phyloP scores from a whole-genome alignment of 2,329 filamentous ascomycete species.

The Lachnellula cervina region DNA sequence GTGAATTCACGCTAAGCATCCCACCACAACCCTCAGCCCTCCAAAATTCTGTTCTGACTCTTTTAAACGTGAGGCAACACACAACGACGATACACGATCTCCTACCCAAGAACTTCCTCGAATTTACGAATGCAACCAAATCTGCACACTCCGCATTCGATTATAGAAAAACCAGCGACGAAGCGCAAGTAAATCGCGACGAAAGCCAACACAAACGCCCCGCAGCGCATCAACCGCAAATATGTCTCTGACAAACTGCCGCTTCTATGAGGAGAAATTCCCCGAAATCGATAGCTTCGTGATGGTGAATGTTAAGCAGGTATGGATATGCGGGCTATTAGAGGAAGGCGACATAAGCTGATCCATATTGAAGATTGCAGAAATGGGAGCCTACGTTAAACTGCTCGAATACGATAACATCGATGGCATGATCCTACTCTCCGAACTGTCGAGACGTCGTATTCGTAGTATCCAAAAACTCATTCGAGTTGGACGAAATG shows the following conservation, averaged over 20 bases:
- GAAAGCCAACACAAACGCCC: constrained; percentile 13
- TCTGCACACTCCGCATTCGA: neutral
- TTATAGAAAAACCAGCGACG: constrained; percentile 2
- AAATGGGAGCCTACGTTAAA: constrained; percentile 99
- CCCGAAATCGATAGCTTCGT: constrained; percentile 99
- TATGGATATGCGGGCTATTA: constrained; percentile 37
- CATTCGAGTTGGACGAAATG: constrained; percentile 94
- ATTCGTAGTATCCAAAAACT: constrained; percentile 99
- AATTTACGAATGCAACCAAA: neutral
- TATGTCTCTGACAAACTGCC: constrained; percentile 95
- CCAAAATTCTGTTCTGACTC: neutral
- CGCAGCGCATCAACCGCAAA: constrained; percentile 44
- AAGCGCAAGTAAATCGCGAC: constrained; percentile 14
- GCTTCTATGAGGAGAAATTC: constrained; percentile 97
- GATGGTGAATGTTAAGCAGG: constrained; percentile 99
- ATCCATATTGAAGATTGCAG: constrained; percentile 66
- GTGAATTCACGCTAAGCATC: too few relatives aligned
- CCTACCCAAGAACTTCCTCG: neutral
- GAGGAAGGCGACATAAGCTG: neutral
- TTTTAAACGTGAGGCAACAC: neutral
- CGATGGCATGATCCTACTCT: constrained; percentile 99
- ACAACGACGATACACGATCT: neutral
- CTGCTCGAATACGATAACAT: constrained; percentile 99
- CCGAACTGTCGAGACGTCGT: constrained; percentile 94
- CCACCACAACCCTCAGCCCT: neutral